Base-by-base conservation (phyloP, 768 basidiomycete species). In the Collybia nuda region DNA sequence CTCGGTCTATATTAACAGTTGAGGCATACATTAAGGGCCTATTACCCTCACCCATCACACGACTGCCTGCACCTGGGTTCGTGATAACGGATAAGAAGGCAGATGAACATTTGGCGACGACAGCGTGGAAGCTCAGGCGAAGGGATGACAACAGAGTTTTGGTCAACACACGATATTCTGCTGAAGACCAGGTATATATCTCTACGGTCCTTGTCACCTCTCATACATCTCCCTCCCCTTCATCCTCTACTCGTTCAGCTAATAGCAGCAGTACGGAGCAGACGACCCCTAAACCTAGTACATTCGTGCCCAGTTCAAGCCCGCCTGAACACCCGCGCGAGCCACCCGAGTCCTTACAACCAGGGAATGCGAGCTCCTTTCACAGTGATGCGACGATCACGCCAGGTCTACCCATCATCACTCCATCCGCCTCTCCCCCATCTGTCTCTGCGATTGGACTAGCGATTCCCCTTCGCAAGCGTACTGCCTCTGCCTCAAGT, bases 21-120 rank as follows among this genome's bases (percentile, higher is more conserved):
- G 94, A 98, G 62, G 63, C 75, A 21, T 86, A 82, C 57, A 75
- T 93, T 57, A 90, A 88, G 70, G 72, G 73, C 38, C 71, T 75
- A 26, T 79, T 84, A 0, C 79, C 88, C 0, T 66, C 87, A 24
- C 90, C 91, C 14, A 73, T 85, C 44, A 80, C 83, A 36, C 77
- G 88, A 40, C 65, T 86, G 12, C 96, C 96, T 2, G 67, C 84
- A 2, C 69, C 81, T 4, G 85, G 84, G 1, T 53, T 90, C 55
- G 69, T 85, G 6, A 61, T 88, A 38, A 75, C 73, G 11, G 81
- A 83, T 52, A 75, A 77, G 61, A 78, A 76, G 55, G 64, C 67
- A 12, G 77, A 79, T 43, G 79, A 79, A 32, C 67, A 72, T 50
- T 63, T 69, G 15, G 63, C 64, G 32, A 67, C 64, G 38, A 57